Conservation (phyloP, 176 grass and related monocot genomes). For the Alopecurus myosuroides region DNA sequence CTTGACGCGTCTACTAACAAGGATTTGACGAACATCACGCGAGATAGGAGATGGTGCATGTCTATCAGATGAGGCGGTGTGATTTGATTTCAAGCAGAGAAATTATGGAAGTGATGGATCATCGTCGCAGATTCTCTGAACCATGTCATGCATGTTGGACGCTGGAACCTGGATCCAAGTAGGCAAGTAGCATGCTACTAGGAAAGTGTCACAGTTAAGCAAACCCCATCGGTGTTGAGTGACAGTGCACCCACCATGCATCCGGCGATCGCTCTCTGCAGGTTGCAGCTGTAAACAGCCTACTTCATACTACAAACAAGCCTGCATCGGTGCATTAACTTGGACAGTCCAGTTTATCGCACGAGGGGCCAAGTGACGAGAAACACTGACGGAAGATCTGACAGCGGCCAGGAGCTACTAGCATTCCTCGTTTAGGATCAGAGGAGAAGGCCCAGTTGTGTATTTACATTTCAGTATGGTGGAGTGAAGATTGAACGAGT, state of each 20-base stretch:
- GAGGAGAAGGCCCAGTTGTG: not conserved
- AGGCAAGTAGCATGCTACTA: conserved; percentile 7
- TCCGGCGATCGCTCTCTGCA: not conserved
- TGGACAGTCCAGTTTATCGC: not conserved
- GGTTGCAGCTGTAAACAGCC: conserved; percentile 27
- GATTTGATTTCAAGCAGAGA: not conserved
- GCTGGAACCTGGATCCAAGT: not conserved
- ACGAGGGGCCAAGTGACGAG: not conserved
- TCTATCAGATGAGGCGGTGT: not conserved
- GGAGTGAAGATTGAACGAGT: not conserved
- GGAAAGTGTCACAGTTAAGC: not conserved
- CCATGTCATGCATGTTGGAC: not conserved
- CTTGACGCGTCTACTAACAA: too few relatives aligned
- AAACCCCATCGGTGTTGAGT: not conserved
- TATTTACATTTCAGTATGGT: not conserved
- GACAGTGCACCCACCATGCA: conserved; percentile 35
- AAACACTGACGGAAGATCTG: not conserved
- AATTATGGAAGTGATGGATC: not conserved
- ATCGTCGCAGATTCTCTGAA: conserved; percentile 1
- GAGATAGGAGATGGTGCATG: not conserved
- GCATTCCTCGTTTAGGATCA: not conserved
- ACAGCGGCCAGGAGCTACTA: not conserved
- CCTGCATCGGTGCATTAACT: not conserved
- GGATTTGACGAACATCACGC: not conserved
- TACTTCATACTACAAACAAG: too few relatives aligned